Evolutionary conservation across 805 yeast species (phyloP), one percentile per base, ranked within the genome.

Genomic region (Zygoascus flipseniorum): DNA sequence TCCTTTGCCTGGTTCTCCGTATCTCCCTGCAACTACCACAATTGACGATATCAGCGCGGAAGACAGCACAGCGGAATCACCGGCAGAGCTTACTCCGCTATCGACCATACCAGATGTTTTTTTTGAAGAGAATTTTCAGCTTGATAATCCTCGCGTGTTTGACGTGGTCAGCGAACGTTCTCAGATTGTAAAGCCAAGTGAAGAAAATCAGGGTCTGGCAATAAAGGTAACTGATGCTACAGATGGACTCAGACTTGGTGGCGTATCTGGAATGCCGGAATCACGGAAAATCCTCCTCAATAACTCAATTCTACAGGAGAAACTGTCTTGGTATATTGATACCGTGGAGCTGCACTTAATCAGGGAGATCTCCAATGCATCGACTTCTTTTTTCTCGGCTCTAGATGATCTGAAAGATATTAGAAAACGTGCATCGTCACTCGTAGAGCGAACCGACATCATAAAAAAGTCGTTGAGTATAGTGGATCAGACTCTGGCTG

Each of bases 81-180:
- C 50, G 3, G 48, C 43, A 4, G 45, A 41, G 19, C 50, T 55
- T 14, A 49, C 68, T 1, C 62, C 69, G n/a, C 46, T 81, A 47
- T 59, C 69, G 8, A 65, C 74, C 55, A 78, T 93, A 5, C 98
- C 99, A 0, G 67, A 72, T 1, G 79, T 88, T 1, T 93, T 79
- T 61, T 82, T 85, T 57, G 78, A 77, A 26, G 72, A 77, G 8
- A 77, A 81, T 43, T 93, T 93, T 69, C 76, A 87, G 58, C 73
- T 93, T 42, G 97, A 93, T 61, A 89, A 93, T 65, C 97, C 97
- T 6, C 76, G 96, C 53, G 76, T 83, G 1, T 92, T 92, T 66
- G 81, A 82, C 52, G 73, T 78, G 54, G 96, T 90, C 1, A 76
- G 86, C 13, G 89, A 82, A 45, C 78, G 77, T 43, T 70, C 80